Evolutionary conservation across 805 yeast species (phyloP).

Genomic region (Lipomyces yamanashiensis): DNA sequence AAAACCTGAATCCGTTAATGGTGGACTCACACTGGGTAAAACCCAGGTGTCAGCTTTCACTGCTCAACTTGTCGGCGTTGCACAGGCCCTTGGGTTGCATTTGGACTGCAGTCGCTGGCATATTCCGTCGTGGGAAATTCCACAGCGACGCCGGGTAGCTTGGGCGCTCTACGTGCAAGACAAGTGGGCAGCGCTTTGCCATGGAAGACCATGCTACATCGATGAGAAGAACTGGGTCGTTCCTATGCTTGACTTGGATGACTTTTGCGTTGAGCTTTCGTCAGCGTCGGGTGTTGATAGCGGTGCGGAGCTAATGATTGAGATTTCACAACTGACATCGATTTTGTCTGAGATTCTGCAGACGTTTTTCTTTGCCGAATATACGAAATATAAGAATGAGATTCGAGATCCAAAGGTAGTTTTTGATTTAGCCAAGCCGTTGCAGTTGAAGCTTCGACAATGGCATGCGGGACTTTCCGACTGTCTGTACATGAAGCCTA

Average conservation of each 20-base stretch:
- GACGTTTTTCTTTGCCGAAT: constrained; percentile 32
- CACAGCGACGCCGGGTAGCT: constrained; percentile 40
- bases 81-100: constrained; percentile 40
- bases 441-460: constrained; percentile 30
- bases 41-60: constrained; percentile 39
- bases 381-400: constrained; percentile 32
- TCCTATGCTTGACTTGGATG: constrained; percentile 38
- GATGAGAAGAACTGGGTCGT: constrained; percentile 41
- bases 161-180: constrained; percentile 43
- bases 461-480: constrained; percentile 34
- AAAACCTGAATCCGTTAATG: constrained; percentile 27
- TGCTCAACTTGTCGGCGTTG: constrained; percentile 39
- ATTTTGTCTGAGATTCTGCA: constrained; percentile 37
- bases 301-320: constrained; percentile 36
- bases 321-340: constrained; percentile 30
- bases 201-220: constrained; percentile 39
- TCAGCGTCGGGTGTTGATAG: constrained; percentile 29
- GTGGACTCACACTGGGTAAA: constrained; percentile 26
- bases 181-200: constrained; percentile 39
- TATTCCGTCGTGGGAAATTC: constrained; percentile 43
- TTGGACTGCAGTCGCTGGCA: constrained; percentile 41
- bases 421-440: constrained; percentile 34
- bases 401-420: constrained; percentile 31
- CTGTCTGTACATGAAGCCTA: constrained; percentile 29
- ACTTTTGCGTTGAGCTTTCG: constrained; percentile 37